Evolutionary conservation across 345 rosid species (phyloP), one percentile per base, ranked within the genome.

Genomic region (Linum trigynum): DNA sequence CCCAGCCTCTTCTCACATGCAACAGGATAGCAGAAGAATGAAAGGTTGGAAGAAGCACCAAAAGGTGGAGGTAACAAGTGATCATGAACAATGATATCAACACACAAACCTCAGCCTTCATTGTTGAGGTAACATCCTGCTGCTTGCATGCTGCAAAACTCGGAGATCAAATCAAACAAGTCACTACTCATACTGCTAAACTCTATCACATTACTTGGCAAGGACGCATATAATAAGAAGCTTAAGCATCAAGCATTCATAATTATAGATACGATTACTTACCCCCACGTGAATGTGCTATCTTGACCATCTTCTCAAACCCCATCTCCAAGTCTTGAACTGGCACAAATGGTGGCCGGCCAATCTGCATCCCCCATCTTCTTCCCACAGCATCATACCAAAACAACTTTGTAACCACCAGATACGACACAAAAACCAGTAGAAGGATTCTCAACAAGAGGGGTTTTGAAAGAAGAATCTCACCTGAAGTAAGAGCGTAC

Each of bases 301-400:
- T 81, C 75, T 90, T 86, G 51, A 94, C 91, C 53, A 88, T 88
- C 82, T 86, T 94, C 73, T 90, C 99, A 63, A 94, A 94, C 37
- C 99, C 97, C 97, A 94, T 94, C 79, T 88, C 97, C 43, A 68
- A 39, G 77, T 94, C 99, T 66, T 72, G 83, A 77, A 86, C 96
- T 38, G 82, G 87, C 69, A 88, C 80, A 77, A 90, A 88, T 5
- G 86, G 67, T 66, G 99, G 97, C 74, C 75, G 88, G 61, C 99
- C 97, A 70, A 94, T 71, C 88, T 90, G 86, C 88, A 90, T 83
- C 65, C 80, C 86, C 65, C 76, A 74, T 67, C 97, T 94, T 75
- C 35, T 15, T 43, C 50, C 40, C 23, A 7, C 32, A 16, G 48
- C 1, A 38, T 37, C 66, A 55, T 43, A 1, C 36, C 7, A 62